phyloP scores from a whole-genome alignment of 305 asterid species.

The Fraxinus paxiana region DNA sequence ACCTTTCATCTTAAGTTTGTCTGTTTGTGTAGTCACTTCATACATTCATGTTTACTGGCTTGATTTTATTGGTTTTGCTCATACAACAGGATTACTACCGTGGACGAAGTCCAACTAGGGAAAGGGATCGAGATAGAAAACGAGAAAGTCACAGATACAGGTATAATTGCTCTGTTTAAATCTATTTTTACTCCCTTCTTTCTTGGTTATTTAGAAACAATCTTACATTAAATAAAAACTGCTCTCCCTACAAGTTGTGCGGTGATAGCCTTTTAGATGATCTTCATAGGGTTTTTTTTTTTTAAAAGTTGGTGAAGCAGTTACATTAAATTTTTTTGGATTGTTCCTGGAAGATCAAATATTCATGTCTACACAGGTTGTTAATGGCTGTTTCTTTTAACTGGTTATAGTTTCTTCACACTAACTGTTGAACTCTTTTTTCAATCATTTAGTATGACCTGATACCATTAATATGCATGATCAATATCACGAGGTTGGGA shows the following conservation, averaged over 20 bases:
- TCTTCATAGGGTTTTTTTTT: not conserved
- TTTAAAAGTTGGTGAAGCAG: not conserved
- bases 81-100: conserved; percentile 61
- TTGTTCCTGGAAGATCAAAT: not conserved
- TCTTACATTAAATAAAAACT: not conserved
- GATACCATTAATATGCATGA: not conserved
- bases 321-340: not conserved
- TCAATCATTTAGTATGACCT: not conserved
- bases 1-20: not conserved
- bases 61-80: conserved; percentile 13
- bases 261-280: not conserved
- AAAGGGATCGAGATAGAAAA: conserved; percentile 81
- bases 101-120: conserved; percentile 72
- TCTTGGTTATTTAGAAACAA: not conserved
- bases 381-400: not conserved
- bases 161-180: conserved; percentile 29
- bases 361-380: not conserved
- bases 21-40: not conserved
- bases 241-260: conserved; percentile 8
- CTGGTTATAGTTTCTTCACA: not conserved
- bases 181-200: not conserved
- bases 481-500: not conserved
- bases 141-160: conserved; percentile 81
- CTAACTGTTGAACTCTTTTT: not conserved
- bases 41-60: conserved; percentile 4